These are phyloP conservation scores for Penicillium glabrum DNA, from an alignment of 2,329 filamentous ascomycete species.

Conservation along the genomic window DNA sequence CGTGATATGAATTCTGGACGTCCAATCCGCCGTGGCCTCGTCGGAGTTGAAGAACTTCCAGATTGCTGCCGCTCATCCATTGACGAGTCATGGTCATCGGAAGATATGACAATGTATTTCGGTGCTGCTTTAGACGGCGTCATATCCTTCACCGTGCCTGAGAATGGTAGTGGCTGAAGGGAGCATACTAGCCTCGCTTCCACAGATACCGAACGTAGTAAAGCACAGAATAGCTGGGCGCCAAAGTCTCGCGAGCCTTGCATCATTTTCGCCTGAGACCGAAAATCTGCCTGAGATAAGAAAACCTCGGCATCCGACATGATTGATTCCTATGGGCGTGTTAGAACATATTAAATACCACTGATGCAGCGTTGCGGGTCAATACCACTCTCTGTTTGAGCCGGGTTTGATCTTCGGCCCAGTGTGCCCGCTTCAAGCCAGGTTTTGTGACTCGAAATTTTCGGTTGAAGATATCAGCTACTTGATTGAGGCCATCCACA, in stretches of 20 bases:
- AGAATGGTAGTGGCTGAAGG: conserved; percentile 76
- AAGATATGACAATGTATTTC: conserved; percentile 38
- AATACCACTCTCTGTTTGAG: conserved; percentile 54
- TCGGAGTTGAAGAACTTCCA: conserved; percentile 12
- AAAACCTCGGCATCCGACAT: conserved; percentile 66
- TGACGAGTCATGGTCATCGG: conserved; percentile 34
- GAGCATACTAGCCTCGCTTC: conserved; percentile 85
- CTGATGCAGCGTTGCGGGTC: not conserved
- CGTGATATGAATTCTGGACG: conserved; percentile 34
- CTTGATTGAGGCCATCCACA: conserved; percentile 73
- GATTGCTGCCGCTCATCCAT: conserved; percentile 25
- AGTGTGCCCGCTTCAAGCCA: conserved; percentile 69
- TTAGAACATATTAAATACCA: conserved; percentile 9
- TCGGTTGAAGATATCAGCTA: conserved; percentile 64
- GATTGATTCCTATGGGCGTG: conserved; percentile 49
- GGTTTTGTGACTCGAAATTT: conserved; percentile 70
- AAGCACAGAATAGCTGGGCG: conserved; percentile 84
- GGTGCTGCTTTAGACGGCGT: conserved; percentile 43
- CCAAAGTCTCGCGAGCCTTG: conserved; percentile 86
- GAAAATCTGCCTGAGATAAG: conserved; percentile 72
- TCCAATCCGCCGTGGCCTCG: conserved; percentile 33
- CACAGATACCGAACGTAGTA: conserved; percentile 80
- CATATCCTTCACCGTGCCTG: conserved; percentile 46
- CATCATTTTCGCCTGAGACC: conserved; percentile 64
- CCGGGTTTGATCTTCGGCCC: conserved; percentile 68